phyloP scores from a whole-genome alignment of 305 asterid species.

The Andrographis paniculata region DNA sequence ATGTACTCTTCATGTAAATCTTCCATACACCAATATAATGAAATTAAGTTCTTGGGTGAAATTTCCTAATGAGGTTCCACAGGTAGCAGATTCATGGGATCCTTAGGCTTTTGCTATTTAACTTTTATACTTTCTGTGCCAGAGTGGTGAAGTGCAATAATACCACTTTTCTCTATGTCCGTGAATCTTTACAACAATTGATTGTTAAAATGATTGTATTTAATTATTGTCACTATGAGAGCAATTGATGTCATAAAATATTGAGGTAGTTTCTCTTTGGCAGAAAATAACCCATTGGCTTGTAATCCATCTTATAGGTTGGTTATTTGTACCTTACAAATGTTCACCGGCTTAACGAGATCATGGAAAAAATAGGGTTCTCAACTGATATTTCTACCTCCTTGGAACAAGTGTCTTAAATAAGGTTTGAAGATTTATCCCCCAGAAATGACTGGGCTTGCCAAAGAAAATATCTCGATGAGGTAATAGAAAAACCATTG shows the following conservation, averaged over 20 bases:
- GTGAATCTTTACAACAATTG: neutral
- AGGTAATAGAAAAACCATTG: constrained; percentile 15
- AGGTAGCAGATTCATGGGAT: no score
- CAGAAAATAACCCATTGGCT: constrained; percentile 7
- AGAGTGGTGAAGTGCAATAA: neutral
- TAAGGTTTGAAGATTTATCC: constrained; percentile 17
- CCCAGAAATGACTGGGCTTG: constrained; percentile 11
- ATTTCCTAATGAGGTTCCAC: no score
- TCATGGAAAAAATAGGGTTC: constrained; percentile 85
- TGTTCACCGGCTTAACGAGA: constrained; percentile 56
- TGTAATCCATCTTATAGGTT: constrained; percentile 36
- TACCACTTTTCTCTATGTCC: neutral
- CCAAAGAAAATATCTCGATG: constrained; percentile 10
- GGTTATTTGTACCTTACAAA: constrained; percentile 89
- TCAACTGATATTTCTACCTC: constrained; percentile 40
- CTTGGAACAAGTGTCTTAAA: constrained; percentile 27
- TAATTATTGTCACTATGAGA: neutral
- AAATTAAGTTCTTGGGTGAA: no score
- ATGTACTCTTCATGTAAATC: no score
- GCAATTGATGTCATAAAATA: constrained; percentile 2
- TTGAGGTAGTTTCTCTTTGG: neutral
- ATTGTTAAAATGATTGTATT: neutral
- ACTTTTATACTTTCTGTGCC: constrained; percentile 5
- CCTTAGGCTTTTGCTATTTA: no score
- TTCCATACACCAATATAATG: no score